These are phyloP conservation scores for Tilletia setariae DNA, from an alignment of 1,284 basidiomycete species.

Conservation along the genomic window DNA sequence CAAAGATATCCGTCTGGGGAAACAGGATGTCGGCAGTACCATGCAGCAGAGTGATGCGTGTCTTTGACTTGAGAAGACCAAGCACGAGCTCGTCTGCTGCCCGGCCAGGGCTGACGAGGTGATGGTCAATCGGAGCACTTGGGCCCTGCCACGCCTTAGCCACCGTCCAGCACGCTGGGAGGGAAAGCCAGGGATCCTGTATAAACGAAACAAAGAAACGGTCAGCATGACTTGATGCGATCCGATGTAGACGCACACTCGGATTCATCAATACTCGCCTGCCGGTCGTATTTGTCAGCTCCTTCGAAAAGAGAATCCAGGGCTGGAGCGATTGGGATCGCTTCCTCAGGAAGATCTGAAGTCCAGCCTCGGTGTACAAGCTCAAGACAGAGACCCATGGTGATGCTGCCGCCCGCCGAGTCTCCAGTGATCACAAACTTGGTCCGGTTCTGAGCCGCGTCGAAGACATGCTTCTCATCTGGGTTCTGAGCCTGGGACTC, in stretches of 20 bases:
- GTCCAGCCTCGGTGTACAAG: not conserved
- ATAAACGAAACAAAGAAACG: not conserved
- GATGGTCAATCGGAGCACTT: not conserved
- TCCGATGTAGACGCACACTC: not conserved
- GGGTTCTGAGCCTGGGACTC: no score
- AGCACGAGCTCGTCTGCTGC: not conserved
- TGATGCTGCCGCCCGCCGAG: constrained; percentile 10
- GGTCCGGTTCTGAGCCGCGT: not conserved
- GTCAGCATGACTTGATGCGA: not conserved
- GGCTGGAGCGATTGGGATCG: not conserved
- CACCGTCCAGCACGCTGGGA: not conserved
- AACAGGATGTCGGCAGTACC: constrained; percentile 2
- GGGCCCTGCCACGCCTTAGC: not conserved
- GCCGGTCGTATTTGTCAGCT: not conserved
- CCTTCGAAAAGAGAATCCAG: not conserved
- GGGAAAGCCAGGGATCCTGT: constrained; percentile 6
- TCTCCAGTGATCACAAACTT: constrained; percentile 7
- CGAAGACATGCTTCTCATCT: not conserved
- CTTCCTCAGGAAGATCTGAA: not conserved
- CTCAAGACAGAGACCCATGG: not conserved
- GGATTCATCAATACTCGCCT: not conserved
- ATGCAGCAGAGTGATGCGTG: not conserved
- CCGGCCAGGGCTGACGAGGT: constrained; percentile 7
- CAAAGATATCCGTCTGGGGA: not conserved
- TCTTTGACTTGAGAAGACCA: not conserved